phyloP scores from a whole-genome alignment of 768 basidiomycete species.

The Amanita fuliginea region DNA sequence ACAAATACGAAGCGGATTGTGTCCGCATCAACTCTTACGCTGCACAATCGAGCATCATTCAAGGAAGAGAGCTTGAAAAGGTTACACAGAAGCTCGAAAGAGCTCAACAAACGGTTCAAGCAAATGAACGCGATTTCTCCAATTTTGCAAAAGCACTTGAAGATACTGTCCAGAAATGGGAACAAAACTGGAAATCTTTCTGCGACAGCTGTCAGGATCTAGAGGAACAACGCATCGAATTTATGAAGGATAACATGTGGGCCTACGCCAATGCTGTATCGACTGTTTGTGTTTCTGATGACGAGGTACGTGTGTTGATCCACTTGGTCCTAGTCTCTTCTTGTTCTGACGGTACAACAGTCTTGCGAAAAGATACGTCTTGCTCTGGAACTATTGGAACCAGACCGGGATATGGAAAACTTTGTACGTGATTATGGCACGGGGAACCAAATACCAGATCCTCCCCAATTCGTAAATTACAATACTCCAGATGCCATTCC shows the following conservation, averaged over 20 bases:
- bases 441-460: conserved; percentile 78
- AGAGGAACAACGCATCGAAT: conserved; percentile 90
- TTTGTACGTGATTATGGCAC: conserved; percentile 89
- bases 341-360: conserved; percentile 26
- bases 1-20: conserved; percentile 91
- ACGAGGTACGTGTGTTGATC: conserved; percentile 53
- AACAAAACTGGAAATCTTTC: conserved; percentile 87
- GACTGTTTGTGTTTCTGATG: conserved; percentile 89
- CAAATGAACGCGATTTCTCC: conserved; percentile 88
- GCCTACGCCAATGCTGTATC: conserved; percentile 94
- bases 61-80: conserved; percentile 91
- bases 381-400: conserved; percentile 81
- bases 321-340: not conserved
- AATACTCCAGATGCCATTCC: conserved; percentile 54
- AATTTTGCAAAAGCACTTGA: conserved; percentile 73
- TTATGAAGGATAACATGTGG: conserved; percentile 95
- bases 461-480: conserved; percentile 81
- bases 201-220: conserved; percentile 94
- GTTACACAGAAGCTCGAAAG: conserved; percentile 79
- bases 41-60: conserved; percentile 81
- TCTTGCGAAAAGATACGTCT: conserved; percentile 86
- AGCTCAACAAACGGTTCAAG: conserved; percentile 82
- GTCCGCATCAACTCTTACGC: conserved; percentile 90
- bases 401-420: conserved; percentile 77
- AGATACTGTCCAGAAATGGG: conserved; percentile 81